Conservation (phyloP, 257 asterid genomes). For the Plantago elongata region DNA sequence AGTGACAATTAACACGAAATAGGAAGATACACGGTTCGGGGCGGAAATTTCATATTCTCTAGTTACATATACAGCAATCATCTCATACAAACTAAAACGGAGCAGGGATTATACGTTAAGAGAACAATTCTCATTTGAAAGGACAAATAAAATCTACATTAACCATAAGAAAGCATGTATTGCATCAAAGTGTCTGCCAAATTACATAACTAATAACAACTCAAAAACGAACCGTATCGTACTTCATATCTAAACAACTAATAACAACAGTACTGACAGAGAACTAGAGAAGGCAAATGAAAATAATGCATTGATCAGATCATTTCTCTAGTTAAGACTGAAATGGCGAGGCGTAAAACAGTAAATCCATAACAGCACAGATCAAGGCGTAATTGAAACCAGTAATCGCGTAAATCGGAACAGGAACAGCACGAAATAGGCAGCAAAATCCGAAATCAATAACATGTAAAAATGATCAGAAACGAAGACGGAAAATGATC, state of each 20-base stretch:
- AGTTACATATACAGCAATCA: too few relatives aligned
- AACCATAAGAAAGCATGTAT: background rate
- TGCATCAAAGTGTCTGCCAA: background rate
- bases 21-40: conserved; percentile 9
- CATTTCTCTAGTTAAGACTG: conserved; percentile 5
- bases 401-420: conserved; percentile 8
- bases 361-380: conserved; percentile 13
- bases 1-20: conserved; percentile 24
- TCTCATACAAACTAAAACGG: too few relatives aligned
- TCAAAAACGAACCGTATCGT: background rate
- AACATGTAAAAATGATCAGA: background rate
- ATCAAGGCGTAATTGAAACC: conserved; percentile 18
- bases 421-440: conserved; percentile 1
- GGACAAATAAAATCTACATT: background rate
- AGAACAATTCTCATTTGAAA: too few relatives aligned
- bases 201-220: background rate
- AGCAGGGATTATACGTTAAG: too few relatives aligned
- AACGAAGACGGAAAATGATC: conserved; percentile 1
- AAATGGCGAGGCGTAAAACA: background rate
- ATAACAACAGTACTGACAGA: conserved; percentile 25
- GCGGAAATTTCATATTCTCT: background rate
- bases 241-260: background rate
- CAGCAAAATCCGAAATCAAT: background rate
- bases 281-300: too few relatives aligned
- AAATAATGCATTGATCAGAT: conserved; percentile 13